Base-by-base conservation (phyloP, 2,329 filamentous ascomycete species). In the Pestalotiopsis sp. region DNA sequence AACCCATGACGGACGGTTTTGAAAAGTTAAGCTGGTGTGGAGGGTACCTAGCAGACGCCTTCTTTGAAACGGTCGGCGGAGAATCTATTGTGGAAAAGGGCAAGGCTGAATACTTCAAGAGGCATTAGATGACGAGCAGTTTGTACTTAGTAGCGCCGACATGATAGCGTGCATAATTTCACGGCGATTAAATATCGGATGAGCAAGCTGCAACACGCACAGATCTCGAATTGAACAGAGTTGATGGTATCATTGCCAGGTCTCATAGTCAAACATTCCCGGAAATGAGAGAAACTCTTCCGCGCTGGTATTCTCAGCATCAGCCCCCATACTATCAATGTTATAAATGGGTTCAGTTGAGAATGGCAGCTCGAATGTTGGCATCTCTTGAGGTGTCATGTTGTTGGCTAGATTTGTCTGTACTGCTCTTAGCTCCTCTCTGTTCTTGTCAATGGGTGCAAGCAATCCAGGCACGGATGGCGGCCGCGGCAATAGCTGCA, bases 21-120 rank as follows among this genome's bases (percentile, higher is more conserved):
- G 77, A 80, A 70, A 81, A 80, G 68, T 68, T 77, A 13, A 78
- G 74, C 52, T 80, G 77, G 68, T 77, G 77, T 20, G 79, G 79
- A 14, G 75, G 75, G 2, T 80, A 80, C 67, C 71, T 80, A 39
- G 78, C 77, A 1, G 80, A 81, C 71, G 79, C 80, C 0, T 80
- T 80, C 67, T 80, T 81, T 49, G 77, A 78, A 67, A 75, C 77
- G 2, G 73, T 76, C 12, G 78, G 77, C 6, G 78, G 77, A 0
- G 73, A 79, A 61, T n/a, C 56, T 12, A 72, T 68, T 13, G 52
- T 59, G 49, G 64, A 66, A 39, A 66, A 49, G 49, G 49, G 45
- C 23, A 58, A 66, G 17, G 27, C 27, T 31, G 12, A 17, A 11
- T 41, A 66, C 25, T 27, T 17, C 14, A 66, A 58, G 49, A 49